Conservation (phyloP, 1,284 basidiomycete genomes). For the Vanrija sp. region DNA sequence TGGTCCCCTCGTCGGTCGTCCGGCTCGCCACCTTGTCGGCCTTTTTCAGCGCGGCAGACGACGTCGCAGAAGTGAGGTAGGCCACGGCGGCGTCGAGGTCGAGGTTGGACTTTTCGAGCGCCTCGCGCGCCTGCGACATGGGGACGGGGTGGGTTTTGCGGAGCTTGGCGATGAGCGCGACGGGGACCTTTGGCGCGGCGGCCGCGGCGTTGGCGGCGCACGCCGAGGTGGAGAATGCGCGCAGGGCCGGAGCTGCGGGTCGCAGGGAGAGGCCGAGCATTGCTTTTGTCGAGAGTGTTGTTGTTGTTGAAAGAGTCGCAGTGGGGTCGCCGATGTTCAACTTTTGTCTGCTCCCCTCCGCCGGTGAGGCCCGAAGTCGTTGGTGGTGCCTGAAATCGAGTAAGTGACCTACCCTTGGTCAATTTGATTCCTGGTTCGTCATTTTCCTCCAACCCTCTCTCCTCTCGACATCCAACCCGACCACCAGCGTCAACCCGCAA, state of each 20-base stretch:
- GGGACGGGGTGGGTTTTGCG: slow-evolving; percentile 73
- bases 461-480: no score
- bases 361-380: no score
- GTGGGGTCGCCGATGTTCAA: no score
- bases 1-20: slow-evolving; percentile 69
- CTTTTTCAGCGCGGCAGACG: slow-evolving; percentile 52
- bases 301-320: no score
- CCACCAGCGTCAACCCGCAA: no score
- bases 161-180: slow-evolving; percentile 79
- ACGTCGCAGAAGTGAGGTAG: slow-evolving; percentile 73
- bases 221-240: slow-evolving; percentile 19
- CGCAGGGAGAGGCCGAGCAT: slow-evolving; percentile 17
- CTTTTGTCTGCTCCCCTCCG: no score
- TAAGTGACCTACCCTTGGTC: no score
- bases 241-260: background rate
- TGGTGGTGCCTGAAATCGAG: no score
- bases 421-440: no score
- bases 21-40: slow-evolving; percentile 77
- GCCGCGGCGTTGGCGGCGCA: slow-evolving; percentile 5
- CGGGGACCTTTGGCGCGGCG: slow-evolving; percentile 46
- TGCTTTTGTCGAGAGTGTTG: background rate
- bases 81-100: slow-evolving; percentile 68
- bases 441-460: no score
- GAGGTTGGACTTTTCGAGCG: slow-evolving; percentile 69
- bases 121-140: slow-evolving; percentile 82